Evolutionary conservation across 2,329 filamentous ascomycete genomes (phyloP).

Genomic region (Drechmeria coniospora): DNA sequence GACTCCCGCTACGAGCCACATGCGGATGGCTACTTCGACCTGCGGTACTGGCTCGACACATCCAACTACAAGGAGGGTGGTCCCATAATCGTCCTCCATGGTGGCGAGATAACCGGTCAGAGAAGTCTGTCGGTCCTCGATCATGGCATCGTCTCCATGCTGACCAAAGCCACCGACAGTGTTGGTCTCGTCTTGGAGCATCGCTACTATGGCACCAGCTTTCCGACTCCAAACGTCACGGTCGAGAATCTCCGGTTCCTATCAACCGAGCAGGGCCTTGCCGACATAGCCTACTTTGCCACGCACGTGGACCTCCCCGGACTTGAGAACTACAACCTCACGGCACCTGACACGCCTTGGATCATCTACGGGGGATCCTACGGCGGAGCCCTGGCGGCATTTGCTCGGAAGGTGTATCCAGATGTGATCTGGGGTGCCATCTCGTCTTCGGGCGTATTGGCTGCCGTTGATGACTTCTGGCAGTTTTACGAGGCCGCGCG

Average conservation of each 20-base stretch:
- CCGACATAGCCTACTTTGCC: constrained; percentile 71
- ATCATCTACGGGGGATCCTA: constrained; percentile 77
- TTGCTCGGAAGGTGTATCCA: constrained; percentile 62
- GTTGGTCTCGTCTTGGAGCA: constrained; percentile 74
- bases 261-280: constrained; percentile 68
- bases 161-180: constrained; percentile 56
- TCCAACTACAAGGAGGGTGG: constrained; percentile 61
- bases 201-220: constrained; percentile 70
- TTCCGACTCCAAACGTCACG: constrained; percentile 48
- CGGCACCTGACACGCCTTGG: constrained; percentile 49
- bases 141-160: constrained; percentile 59
- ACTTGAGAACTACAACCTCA: constrained; percentile 51
- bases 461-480: constrained; percentile 67
- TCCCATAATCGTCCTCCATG: constrained; percentile 62
- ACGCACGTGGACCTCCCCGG: constrained; percentile 55
- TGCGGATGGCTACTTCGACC: constrained; percentile 46
- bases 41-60: constrained; percentile 76
- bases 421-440: constrained; percentile 68
- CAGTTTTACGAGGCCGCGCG: constrained; percentile 37
- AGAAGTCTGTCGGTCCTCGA: constrained; percentile 54
- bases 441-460: constrained; percentile 64
- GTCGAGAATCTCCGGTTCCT: constrained; percentile 64
- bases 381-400: constrained; percentile 63
- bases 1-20: constrained; percentile 66
- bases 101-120: constrained; percentile 51